A percentile compares a stretch with the other conserved stretches of the same genome.
Evolutionary conservation across 352 stramenopile species (phyloP).

Genomic region (Phytophthora colocasiae): DNA sequence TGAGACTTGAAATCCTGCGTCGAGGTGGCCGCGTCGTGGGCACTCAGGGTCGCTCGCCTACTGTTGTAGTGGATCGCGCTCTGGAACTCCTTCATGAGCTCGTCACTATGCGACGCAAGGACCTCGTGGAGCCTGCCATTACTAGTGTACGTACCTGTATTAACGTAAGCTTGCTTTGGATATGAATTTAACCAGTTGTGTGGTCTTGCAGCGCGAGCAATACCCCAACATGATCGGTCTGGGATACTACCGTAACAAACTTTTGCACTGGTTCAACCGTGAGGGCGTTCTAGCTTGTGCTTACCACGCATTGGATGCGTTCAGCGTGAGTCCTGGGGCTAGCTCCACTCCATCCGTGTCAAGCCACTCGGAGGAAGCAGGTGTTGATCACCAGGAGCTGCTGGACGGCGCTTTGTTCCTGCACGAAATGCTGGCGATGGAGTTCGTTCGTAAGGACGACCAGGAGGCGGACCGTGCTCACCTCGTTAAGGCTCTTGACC

Average conservation of each 20-base stretch:
- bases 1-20: slow-evolving; percentile 72
- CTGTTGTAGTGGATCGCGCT: slow-evolving; percentile 72
- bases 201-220: slow-evolving; percentile 62
- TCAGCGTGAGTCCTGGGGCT: slow-evolving; percentile 33
- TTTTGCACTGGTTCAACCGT: slow-evolving; percentile 87
- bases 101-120: slow-evolving; percentile 73
- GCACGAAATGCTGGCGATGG: slow-evolving; percentile 79
- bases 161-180: not conserved
- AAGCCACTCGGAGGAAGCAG: slow-evolving; percentile 26
- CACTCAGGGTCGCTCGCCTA: slow-evolving; percentile 70
- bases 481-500: slow-evolving; percentile 50
- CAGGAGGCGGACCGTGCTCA: slow-evolving; percentile 46
- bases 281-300: slow-evolving; percentile 83
- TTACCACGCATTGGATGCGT: slow-evolving; percentile 69
- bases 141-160: slow-evolving; percentile 51
- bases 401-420: slow-evolving; percentile 74
- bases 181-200: slow-evolving; percentile 17
- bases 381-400: slow-evolving; percentile 58
- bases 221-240: slow-evolving; percentile 89
- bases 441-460: slow-evolving; percentile 82
- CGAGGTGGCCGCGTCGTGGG: slow-evolving; percentile 76
- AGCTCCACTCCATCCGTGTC: slow-evolving; percentile 15
- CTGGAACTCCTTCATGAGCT: slow-evolving; percentile 76
- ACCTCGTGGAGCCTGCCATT: slow-evolving; percentile 83
- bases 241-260: slow-evolving; percentile 89